Evolutionary conservation across 441 rosid species (phyloP), one percentile per base, ranked within the genome.

Genomic region (Francoa sonchifolia): DNA sequence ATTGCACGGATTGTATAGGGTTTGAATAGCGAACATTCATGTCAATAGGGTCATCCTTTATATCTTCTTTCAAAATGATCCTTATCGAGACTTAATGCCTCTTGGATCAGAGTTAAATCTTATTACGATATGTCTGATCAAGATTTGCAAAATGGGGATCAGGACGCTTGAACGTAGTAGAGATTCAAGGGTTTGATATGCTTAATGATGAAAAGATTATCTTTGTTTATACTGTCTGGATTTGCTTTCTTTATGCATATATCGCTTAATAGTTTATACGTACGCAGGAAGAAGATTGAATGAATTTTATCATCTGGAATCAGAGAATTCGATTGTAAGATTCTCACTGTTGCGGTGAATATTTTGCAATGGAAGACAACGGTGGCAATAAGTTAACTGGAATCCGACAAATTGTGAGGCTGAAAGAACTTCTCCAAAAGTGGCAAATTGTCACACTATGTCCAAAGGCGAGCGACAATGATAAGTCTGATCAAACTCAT

Each of bases 381-480:
- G 71, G 67, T 37, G 72, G 59, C n/a, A 47, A 19, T 54, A 82
- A 70, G 79, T 36, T 77, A 63, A 75, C 69, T 9, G 88, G 96
- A 41, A 79, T 86, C 44, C 51, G 69, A 59, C 88, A 82, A 70
- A 82, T 86, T 19, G 90, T 75, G 50, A 68, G 75, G 64, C 76
- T 86, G 9, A 86, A 82, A 60, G 92, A 77, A 64, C 57, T 86
- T 53, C 70, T 86, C 51, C 85, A 77, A 6, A 82, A 73, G 69
- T 86, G 94, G 96, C 96, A 79, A 58, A 45, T 65, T 38, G 79
- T 77, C 31, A 65, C 96, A 26, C 58, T 77, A 37, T 67, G 67
- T 26, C 44, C 82, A 8, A 69, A 53, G 43, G 14, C 68, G 10
- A 50, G 55, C 31, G 37, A 6, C 49, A n/a, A n/a, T n/a, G n/a